Evolutionary conservation across 768 basidiomycete species (phyloP), one percentile per base, ranked within the genome.

Genomic region (Peribolospora kevripleyi): DNA sequence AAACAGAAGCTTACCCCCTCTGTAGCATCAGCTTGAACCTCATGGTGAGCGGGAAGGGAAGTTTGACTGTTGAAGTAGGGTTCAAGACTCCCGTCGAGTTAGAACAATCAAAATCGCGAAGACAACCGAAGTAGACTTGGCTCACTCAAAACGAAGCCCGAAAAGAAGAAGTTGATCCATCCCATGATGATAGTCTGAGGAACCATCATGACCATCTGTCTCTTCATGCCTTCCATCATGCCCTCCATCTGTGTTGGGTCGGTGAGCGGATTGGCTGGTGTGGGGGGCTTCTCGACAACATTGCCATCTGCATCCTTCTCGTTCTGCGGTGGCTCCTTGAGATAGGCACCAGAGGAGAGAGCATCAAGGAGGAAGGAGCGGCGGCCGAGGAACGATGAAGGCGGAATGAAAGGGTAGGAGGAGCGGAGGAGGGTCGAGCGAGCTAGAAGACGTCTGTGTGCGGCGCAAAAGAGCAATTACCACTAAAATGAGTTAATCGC

Each of bases 111-210:
- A 41, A 52, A 25, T 52, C 51, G 39, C 8, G n/a, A 41, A 37
- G 46, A 5, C 47, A 25, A 37, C 9, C 46, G 46, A 10, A 46
- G 13, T n/a, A 42, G 41, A 52, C 42, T 53, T 48, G 43, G 78
- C 90, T 68, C 66, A 97, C 91, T 95, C 56, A 95, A 74, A 56
- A 98, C 84, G 66, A 97, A 95, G 39, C 93, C 93, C 64, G 91
- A 83, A 71, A 97, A 98, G 78, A 98, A 98, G 68, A 90, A 87
- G 68, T 88, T 95, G 70, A 98, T 95, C 84, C 91, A 97, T 52
- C 88, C 90, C 91, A 97, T 97, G 61, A 97, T 86, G 57, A 93
- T 75, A 82, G 95, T 95, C 69, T 64, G 63, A 13, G 84, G 85
- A 10, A 91, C 82, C 84, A 97, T 95, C 84, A 93, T 90, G 51